Conservation (phyloP, 768 basidiomycete genomes). For the Termitomyces sp. region DNA sequence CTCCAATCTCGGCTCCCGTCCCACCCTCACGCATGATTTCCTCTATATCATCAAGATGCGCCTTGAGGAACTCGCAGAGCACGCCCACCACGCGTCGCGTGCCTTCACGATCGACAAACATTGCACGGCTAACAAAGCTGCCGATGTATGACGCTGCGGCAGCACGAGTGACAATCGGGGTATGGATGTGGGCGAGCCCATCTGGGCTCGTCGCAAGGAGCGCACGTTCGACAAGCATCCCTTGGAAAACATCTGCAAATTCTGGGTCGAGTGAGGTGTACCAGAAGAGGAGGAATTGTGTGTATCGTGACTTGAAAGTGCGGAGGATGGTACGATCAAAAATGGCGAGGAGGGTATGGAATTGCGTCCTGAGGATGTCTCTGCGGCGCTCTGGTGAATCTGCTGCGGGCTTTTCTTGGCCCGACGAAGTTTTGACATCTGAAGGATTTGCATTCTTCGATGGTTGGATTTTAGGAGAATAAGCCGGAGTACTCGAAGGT, state of each 20-base stretch:
- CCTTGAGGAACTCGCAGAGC: slow-evolving; percentile 81
- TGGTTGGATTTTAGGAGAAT: slow-evolving; percentile 13
- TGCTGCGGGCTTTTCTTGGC: background rate
- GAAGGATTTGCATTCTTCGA: background rate
- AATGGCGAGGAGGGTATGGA: slow-evolving; percentile 84
- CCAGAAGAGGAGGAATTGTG: slow-evolving; percentile 96
- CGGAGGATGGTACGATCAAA: slow-evolving; percentile 92
- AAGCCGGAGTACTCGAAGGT: slow-evolving; percentile 14
- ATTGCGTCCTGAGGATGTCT: slow-evolving; percentile 52
- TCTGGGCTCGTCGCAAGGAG: slow-evolving; percentile 38
- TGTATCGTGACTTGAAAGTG: slow-evolving; percentile 96
- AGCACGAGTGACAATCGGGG: slow-evolving; percentile 75
- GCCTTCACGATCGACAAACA: slow-evolving; percentile 73
- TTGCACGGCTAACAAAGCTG: slow-evolving; percentile 85
- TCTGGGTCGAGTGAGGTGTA: slow-evolving; percentile 85
- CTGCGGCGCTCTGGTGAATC: slow-evolving; percentile 19
- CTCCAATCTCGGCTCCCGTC: slow-evolving; percentile 15
- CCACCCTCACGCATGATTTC: slow-evolving; percentile 37
- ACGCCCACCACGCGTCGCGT: slow-evolving; percentile 71
- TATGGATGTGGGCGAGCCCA: slow-evolving; percentile 23
- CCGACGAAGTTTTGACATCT: slow-evolving; percentile 16
- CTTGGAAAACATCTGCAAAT: slow-evolving; percentile 90
- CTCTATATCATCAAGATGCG: slow-evolving; percentile 71
- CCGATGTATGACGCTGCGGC: slow-evolving; percentile 95
- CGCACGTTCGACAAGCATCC: slow-evolving; percentile 89